These are phyloP conservation scores for Cunninghamia lanceolata DNA, from an alignment of 75 land plant genomes.

Conservation along the genomic window DNA sequence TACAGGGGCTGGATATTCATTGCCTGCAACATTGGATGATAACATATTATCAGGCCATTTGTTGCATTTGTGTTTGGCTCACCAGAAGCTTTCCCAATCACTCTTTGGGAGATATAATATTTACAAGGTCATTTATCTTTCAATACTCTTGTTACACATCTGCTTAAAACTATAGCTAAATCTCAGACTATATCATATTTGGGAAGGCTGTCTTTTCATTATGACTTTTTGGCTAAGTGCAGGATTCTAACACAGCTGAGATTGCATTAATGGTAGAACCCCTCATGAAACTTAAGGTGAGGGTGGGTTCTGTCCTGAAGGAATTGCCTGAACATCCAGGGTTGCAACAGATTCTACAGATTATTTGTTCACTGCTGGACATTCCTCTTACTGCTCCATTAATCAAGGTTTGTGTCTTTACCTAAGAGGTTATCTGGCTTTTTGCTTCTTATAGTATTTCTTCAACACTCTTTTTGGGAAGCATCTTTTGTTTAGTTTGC, in stretches of 20 bases:
- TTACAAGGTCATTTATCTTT: conserved; percentile 46
- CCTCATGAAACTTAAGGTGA: conserved; percentile 31
- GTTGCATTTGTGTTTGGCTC: conserved; percentile 53
- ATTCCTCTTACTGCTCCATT: conserved; percentile 57
- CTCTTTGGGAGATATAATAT: conserved; percentile 26
- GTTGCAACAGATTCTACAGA: conserved; percentile 54
- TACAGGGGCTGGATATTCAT: conserved; percentile 51
- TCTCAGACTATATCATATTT: neutral
- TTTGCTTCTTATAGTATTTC: neutral
- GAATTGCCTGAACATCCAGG: conserved; percentile 77
- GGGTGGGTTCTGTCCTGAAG: conserved; percentile 32
- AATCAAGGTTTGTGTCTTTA: conserved; percentile 46
- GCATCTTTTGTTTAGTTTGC: neutral
- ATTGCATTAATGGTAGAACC: conserved; percentile 66
- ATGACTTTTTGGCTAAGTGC: conserved; percentile 2
- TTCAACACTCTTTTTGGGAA: neutral
- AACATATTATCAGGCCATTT: conserved; percentile 59
- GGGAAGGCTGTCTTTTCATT: neutral
- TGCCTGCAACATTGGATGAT: conserved; percentile 53
- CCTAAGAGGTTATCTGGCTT: neutral
- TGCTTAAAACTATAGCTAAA: neutral
- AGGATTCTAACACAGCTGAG: conserved; percentile 69
- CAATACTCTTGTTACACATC: neutral
- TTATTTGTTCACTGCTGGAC: conserved; percentile 48
- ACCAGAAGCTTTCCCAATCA: conserved; percentile 19